Evolutionary conservation across 306 rosid species (phyloP).

Genomic region (Acacia crassicarpa): DNA sequence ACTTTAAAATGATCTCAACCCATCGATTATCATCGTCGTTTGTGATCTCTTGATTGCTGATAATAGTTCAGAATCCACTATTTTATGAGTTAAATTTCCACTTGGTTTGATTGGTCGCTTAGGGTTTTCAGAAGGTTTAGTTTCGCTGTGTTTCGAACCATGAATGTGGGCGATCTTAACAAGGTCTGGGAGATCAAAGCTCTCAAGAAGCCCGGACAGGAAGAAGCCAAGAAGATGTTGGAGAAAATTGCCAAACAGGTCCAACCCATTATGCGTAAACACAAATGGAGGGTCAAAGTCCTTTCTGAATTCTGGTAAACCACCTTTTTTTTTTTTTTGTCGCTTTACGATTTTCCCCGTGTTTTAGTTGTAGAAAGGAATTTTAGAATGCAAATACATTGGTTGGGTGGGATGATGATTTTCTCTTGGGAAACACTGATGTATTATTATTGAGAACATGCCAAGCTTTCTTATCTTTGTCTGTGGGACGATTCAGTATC

Average conservation of each 20-base stretch:
- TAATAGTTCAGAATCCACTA: background rate
- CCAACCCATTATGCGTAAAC: constrained; percentile 88
- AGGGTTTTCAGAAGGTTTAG: background rate
- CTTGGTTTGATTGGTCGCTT: background rate
- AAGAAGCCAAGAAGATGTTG: constrained; percentile 68
- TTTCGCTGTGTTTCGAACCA: constrained; percentile 20
- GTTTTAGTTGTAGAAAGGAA: constrained; percentile 11
- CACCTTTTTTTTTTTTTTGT: no score
- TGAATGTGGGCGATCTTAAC: constrained; percentile 72
- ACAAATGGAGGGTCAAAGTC: constrained; percentile 86
- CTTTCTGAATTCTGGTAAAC: constrained; percentile 84
- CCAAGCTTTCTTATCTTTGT: background rate
- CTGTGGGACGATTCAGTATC: background rate
- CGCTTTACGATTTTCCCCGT: background rate
- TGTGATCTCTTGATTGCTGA: background rate
- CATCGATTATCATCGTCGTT: background rate
- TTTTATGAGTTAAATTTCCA: background rate
- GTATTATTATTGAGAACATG: background rate
- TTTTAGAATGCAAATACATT: background rate
- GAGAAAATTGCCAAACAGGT: constrained; percentile 91
- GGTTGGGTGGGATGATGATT: background rate
- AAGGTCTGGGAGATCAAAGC: constrained; percentile 89
- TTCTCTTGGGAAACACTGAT: constrained; percentile 20
- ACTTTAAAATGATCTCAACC: background rate
- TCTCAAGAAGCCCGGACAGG: constrained; percentile 65